Base-by-base conservation (phyloP, 169 alveolate genomes). In the Eimeria praecox region DNA sequence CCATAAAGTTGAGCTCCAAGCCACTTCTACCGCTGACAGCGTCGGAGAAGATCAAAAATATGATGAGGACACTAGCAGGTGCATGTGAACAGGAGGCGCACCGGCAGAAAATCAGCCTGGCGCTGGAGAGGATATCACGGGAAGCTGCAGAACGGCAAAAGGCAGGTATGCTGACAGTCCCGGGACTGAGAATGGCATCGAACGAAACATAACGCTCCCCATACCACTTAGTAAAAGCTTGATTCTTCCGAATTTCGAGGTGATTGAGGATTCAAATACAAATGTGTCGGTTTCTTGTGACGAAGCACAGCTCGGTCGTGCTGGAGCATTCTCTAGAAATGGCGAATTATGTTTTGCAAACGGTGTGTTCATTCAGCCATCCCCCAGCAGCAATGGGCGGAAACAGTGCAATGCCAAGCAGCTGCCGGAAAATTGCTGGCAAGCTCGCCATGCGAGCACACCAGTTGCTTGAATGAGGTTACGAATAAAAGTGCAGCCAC, bases 51-150 rank as follows among this genome's bases (percentile, higher is more conserved):
- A 35, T 12, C 30, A 44, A 87, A 14, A 27, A 64, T 30, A 24
- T 38, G 30, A 24, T 40, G 49, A 18, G 10, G 85, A 20, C 24
- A 16, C 49, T 24, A 27, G 77, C 24, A 20, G 1, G 69, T 44
- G 59, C 24, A 22, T 20, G 16, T 66, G 85, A 38, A 40, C 85
- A 87, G 94, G 85, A 87, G 33, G 62, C 64, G 24, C 94, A 87
- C 85, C 82, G 94, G 30, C 85, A 42, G 85, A 87, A 66, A 66
- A 64, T 87, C 56, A 59, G 42, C 30, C 2, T 64, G 85, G 94
- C 94, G 12, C 42, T 87, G 52, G 69, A 46, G 42, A 87, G 94
- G 54, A 87, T 87, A 85, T 52, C 92, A 0, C 3, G 40, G 44
- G 92, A 85, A 16, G 62, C 54, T 33, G 92, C 78, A 35, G 9